A percentile compares a stretch with the other conserved stretches of the same genome.
Evolutionary conservation across 805 yeast genomes (phyloP).

Genomic region (Nakazawaea ishiwadae): DNA sequence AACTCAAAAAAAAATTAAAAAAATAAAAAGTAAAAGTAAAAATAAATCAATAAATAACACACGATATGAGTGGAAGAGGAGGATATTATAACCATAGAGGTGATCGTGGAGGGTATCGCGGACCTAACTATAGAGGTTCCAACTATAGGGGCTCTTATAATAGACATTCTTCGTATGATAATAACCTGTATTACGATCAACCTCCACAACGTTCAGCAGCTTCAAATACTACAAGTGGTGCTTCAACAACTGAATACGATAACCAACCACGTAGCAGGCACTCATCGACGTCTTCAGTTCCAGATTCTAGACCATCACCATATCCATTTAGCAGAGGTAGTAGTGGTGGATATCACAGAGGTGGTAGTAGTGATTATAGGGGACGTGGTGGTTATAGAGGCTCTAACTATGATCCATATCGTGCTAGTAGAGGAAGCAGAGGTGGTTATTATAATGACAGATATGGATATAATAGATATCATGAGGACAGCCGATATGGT

Average conservation of each 20-base stretch:
- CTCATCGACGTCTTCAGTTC: neutral
- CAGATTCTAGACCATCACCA: neutral
- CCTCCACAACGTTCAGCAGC: neutral
- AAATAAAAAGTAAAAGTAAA: neutral
- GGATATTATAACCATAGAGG: neutral
- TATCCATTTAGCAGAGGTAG: too few species aligned
- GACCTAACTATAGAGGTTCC: conserved; percentile 11
- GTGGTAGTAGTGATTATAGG: conserved; percentile 1
- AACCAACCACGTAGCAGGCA: neutral
- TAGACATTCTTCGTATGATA: neutral
- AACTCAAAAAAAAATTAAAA: neutral
- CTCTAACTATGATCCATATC: neutral
- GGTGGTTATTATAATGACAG: neutral
- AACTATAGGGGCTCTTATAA: conserved; percentile 3
- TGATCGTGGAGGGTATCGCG: neutral
- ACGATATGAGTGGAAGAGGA: conserved; percentile 4
- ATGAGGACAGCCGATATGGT: neutral
- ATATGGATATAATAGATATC: neutral
- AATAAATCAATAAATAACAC: neutral
- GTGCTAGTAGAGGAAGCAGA: conserved; percentile 1
- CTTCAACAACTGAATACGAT: neutral
- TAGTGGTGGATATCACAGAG: conserved; percentile 9
- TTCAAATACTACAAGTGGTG: neutral
- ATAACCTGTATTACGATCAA: neutral
- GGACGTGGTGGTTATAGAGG: conserved; percentile 11